These are phyloP conservation scores for Calonectria pteridis DNA, from an alignment of 2,329 filamentous ascomycete species.

Conservation along the genomic window DNA sequence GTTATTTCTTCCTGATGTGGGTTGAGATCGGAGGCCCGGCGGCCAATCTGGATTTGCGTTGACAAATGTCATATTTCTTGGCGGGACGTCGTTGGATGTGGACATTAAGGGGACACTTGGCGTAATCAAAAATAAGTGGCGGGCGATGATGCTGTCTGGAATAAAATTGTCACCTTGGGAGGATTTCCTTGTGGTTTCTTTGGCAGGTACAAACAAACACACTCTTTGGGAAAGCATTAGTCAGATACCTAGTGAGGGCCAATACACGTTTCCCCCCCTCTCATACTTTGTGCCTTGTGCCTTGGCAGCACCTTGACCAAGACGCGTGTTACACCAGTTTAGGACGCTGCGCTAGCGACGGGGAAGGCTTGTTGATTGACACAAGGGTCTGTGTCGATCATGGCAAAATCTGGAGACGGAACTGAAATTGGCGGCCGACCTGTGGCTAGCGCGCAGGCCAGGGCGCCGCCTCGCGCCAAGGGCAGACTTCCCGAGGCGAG, in stretches of 20 bases:
- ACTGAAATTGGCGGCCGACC: conserved; percentile 8
- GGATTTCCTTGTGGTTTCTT: not conserved
- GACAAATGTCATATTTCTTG: not conserved
- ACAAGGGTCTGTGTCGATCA: conserved; percentile 5
- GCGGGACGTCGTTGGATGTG: not conserved
- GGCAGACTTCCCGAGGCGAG: conserved; percentile 1
- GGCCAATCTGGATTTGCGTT: not conserved
- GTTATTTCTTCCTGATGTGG: not conserved
- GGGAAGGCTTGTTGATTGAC: conserved; percentile 9
- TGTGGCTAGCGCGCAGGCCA: not conserved
- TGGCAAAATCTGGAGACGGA: not conserved
- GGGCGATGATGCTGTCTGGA: not conserved
- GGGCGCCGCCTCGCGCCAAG: not conserved
- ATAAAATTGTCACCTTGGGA: not conserved
- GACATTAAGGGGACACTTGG: not conserved
- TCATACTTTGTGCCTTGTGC: not conserved
- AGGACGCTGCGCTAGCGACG: not conserved
- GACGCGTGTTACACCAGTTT: not conserved
- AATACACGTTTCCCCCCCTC: not conserved
- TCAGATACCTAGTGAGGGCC: not conserved
- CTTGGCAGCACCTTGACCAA: not conserved
- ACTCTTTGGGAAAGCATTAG: not conserved
- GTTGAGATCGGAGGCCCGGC: not conserved
- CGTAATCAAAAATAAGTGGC: not conserved
- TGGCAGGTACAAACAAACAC: not conserved